phyloP scores from a whole-genome alignment of 1,139 yeast genomes.

The Taphrina sp. region DNA sequence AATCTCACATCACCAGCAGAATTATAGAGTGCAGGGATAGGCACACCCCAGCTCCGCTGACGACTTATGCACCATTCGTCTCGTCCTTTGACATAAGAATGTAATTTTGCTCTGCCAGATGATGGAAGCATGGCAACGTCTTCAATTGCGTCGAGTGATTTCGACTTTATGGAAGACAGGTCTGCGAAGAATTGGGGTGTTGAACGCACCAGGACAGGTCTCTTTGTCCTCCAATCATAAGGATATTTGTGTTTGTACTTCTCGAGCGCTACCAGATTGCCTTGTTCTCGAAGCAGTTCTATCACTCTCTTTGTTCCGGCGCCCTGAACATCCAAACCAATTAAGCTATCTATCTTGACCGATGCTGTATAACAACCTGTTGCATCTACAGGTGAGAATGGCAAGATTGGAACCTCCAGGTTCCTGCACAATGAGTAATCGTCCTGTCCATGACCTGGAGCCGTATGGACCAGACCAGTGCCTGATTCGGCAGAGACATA shows the following conservation, averaged over 20 bases:
- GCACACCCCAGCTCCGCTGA: slow-evolving; percentile 98
- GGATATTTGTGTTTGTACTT: slow-evolving; percentile 81
- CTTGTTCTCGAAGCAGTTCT: slow-evolving; percentile 46
- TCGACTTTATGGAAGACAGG: slow-evolving; percentile 65
- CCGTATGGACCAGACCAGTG: slow-evolving; percentile 93
- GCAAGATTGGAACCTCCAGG: slow-evolving; percentile 49
- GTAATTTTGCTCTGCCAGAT: slow-evolving; percentile 66
- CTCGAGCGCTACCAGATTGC: slow-evolving; percentile 52
- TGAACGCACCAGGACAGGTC: slow-evolving; percentile 90
- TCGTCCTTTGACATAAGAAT: slow-evolving; percentile 71
- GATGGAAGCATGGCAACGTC: slow-evolving; percentile 70
- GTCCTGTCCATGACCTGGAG: slow-evolving; percentile 97
- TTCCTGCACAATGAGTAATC: slow-evolving; percentile 68
- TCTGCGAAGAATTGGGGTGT: slow-evolving; percentile 98
- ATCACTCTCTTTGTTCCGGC: slow-evolving; percentile 56
- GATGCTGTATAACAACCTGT: slow-evolving; percentile 62
- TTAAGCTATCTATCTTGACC: slow-evolving; percentile 52
- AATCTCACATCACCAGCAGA: slow-evolving; percentile 58
- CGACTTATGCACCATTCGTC: slow-evolving; percentile 97
- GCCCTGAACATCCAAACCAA: slow-evolving; percentile 61
- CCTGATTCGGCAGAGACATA: slow-evolving; percentile 84
- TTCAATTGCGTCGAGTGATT: slow-evolving; percentile 60
- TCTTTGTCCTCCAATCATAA: slow-evolving; percentile 94
- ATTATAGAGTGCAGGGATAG: slow-evolving; percentile 80
- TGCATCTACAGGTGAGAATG: slow-evolving; percentile 76